Conservation (phyloP, 345 rosid genomes). For the Pugionium cornutum region DNA sequence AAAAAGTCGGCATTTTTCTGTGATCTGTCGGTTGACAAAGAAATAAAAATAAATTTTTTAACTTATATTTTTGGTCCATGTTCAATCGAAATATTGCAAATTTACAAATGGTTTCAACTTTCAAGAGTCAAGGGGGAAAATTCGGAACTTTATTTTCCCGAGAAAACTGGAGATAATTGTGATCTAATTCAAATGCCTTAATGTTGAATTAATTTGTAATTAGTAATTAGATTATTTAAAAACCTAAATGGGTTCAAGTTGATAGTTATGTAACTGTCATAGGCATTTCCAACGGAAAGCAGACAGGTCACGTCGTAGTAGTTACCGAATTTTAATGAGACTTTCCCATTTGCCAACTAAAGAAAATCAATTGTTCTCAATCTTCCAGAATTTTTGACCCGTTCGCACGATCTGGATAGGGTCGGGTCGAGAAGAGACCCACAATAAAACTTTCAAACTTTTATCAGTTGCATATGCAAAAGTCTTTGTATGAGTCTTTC, state of each 20-base stretch:
- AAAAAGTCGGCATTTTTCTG: conserved; percentile 6
- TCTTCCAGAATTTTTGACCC: conserved; percentile 4
- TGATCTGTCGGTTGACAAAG: background rate
- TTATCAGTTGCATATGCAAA: no score
- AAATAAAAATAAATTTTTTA: no score
- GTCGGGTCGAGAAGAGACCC: background rate
- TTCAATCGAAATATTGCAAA: no score
- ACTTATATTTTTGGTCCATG: no score
- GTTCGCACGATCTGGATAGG: background rate
- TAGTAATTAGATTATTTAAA: background rate
- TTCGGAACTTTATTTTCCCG: no score
- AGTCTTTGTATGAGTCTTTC: no score
- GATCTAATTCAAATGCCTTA: background rate
- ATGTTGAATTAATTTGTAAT: conserved; percentile 11
- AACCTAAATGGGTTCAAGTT: conserved; percentile 20
- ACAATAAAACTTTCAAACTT: no score
- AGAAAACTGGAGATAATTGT: no score
- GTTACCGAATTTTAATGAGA: conserved; percentile 5
- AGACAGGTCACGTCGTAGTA: conserved; percentile 34
- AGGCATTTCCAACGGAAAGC: conserved; percentile 10
- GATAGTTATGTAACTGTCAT: conserved; percentile 11
- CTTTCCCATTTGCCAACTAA: conserved; percentile 26
- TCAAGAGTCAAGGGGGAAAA: no score
- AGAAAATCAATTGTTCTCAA: background rate
- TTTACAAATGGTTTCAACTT: no score